phyloP scores from a whole-genome alignment of 2,329 filamentous ascomycete species.

The Zymoseptoria pseudotritici region DNA sequence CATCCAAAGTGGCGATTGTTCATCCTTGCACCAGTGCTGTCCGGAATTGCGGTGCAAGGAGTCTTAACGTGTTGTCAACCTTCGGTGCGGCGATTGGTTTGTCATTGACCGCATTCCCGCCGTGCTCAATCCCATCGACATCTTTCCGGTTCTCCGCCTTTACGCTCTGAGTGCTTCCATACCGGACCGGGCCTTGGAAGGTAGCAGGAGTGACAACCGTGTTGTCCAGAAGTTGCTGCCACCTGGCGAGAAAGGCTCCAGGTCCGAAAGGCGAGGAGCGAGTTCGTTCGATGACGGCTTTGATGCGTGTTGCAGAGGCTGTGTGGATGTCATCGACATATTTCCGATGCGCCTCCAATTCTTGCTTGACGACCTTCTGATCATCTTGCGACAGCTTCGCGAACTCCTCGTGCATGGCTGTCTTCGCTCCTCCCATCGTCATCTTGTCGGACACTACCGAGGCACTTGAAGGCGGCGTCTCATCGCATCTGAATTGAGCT shows the following conservation, averaged over 20 bases:
- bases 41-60: slow-evolving; percentile 29
- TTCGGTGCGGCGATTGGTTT: slow-evolving; percentile 25
- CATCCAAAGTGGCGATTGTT: background rate
- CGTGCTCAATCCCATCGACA: slow-evolving; percentile 26
- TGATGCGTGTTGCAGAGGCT: slow-evolving; percentile 50
- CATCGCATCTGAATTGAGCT: slow-evolving; percentile 45
- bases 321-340: slow-evolving; percentile 53
- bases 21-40: slow-evolving; percentile 23
- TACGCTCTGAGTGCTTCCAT: slow-evolving; percentile 28
- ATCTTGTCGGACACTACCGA: slow-evolving; percentile 20
- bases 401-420: slow-evolving; percentile 37
- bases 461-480: slow-evolving; percentile 16
- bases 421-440: slow-evolving; percentile 39
- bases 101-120: slow-evolving; percentile 22
- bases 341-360: slow-evolving; percentile 52
- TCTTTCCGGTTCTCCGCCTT: slow-evolving; percentile 31
- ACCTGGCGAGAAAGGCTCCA: slow-evolving; percentile 63
- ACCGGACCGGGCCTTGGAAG: slow-evolving; percentile 45
- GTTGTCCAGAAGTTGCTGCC: slow-evolving; percentile 64
- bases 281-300: slow-evolving; percentile 45
- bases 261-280: slow-evolving; percentile 50
- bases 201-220: slow-evolving; percentile 59
- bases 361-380: slow-evolving; percentile 40
- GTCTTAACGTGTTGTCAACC: slow-evolving; percentile 24
- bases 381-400: slow-evolving; percentile 41